Conservation (phyloP, 2,329 filamentous ascomycete genomes). For the Lizonia empirigonia region DNA sequence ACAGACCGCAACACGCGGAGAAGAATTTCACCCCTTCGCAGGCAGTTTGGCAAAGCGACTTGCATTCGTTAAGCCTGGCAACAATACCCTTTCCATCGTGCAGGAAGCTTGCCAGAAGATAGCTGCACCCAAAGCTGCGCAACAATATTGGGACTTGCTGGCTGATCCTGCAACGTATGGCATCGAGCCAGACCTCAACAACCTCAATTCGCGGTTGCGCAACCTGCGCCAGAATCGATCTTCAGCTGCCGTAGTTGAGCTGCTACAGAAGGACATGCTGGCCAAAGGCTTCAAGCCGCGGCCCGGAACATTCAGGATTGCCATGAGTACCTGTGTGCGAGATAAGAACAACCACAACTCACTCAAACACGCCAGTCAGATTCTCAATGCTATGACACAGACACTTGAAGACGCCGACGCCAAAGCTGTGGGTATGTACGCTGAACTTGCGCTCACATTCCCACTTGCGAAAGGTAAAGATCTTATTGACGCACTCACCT, state of each 20-base stretch:
- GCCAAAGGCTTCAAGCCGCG: slow-evolving; percentile 36
- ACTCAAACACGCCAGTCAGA: slow-evolving; percentile 66
- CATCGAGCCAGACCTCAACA: slow-evolving; percentile 74
- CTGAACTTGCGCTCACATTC: slow-evolving; percentile 35
- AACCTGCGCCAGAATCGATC: slow-evolving; percentile 69
- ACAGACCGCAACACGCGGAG: slow-evolving; percentile 30
- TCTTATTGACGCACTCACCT: slow-evolving; percentile 35
- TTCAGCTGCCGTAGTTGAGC: slow-evolving; percentile 64
- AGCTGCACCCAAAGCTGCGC: slow-evolving; percentile 65
- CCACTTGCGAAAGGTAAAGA: slow-evolving; percentile 40
- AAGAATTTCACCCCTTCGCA: slow-evolving; percentile 41
- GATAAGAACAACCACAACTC: slow-evolving; percentile 78
- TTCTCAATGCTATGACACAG: slow-evolving; percentile 59
- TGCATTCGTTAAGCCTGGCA: slow-evolving; percentile 55
- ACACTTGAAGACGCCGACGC: slow-evolving; percentile 39
- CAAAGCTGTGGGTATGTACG: slow-evolving; percentile 39
- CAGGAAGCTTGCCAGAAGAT: slow-evolving; percentile 67
- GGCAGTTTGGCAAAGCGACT: slow-evolving; percentile 41
- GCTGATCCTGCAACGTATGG: slow-evolving; percentile 59
- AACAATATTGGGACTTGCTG: slow-evolving; percentile 78
- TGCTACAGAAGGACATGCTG: slow-evolving; percentile 56
- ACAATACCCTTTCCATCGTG: slow-evolving; percentile 69
- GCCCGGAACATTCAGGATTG: slow-evolving; percentile 69
- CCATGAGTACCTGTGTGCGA: slow-evolving; percentile 73
- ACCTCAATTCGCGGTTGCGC: slow-evolving; percentile 71